Evolutionary conservation across 2,329 filamentous ascomycete genomes (phyloP).

Genomic region (Beauveria varroae): DNA sequence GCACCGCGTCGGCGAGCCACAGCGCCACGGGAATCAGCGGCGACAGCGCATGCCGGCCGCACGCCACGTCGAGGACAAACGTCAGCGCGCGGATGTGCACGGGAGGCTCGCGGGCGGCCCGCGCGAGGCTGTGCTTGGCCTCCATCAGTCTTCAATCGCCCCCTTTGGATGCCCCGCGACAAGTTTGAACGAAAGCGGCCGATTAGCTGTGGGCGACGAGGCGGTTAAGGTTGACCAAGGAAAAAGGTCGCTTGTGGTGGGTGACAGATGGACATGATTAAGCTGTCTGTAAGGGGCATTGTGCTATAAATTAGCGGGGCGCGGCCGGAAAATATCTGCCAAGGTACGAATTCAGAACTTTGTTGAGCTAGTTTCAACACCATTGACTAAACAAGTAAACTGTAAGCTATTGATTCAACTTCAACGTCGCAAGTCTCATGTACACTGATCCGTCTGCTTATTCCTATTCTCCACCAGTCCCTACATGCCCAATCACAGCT

Average conservation of each 20-base stretch:
- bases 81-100: constrained; percentile 20
- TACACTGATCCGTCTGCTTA: too few species aligned
- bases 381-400: too few species aligned
- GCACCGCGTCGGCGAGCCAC: constrained; percentile 59
- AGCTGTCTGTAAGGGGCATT: constrained; percentile 10
- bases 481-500: background rate
- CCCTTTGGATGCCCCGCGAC: background rate
- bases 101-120: constrained; percentile 14
- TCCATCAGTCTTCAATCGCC: background rate
- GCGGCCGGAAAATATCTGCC: too few species aligned
- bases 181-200: too few species aligned
- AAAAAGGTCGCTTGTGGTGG: background rate
- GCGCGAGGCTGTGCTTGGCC: constrained; percentile 4
- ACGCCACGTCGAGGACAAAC: constrained; percentile 35
- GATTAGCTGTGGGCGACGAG: background rate
- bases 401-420: too few species aligned
- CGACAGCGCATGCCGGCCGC: constrained; percentile 42
- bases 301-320: background rate
- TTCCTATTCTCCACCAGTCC: too few species aligned
- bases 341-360: too few species aligned
- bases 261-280: background rate
- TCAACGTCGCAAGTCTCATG: too few species aligned
- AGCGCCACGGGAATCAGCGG: constrained; percentile 51
- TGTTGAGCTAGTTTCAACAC: too few species aligned
- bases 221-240: background rate